These are phyloP conservation scores for Colletotrichum agaves DNA, from an alignment of 2,329 filamentous ascomycete genomes.

Conservation along the genomic window DNA sequence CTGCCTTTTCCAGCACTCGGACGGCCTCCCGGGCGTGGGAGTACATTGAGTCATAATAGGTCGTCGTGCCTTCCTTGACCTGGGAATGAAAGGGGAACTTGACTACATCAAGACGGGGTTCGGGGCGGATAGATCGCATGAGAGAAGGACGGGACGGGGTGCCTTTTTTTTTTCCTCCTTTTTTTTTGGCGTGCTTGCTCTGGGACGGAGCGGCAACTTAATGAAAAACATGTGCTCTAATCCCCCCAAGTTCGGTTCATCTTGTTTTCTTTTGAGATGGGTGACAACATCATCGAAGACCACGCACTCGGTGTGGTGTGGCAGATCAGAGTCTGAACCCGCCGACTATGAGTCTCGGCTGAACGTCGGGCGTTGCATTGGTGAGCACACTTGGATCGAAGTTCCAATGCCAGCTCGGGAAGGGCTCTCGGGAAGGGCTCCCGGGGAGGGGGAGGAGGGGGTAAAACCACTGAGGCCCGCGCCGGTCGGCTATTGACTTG, in stretches of 20 bases:
- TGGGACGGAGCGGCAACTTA: slow-evolving; percentile 21
- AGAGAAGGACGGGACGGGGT: slow-evolving; percentile 19
- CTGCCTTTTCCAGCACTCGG: slow-evolving; percentile 15
- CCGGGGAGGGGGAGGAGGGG: too few relatives aligned
- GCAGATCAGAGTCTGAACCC: neutral
- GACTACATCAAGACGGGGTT: slow-evolving; percentile 26
- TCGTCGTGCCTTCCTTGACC: slow-evolving; percentile 9
- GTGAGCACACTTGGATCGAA: neutral
- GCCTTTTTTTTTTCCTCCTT: slow-evolving; percentile 6
- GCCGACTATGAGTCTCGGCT: neutral
- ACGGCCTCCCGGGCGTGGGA: neutral
- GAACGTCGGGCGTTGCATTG: neutral
- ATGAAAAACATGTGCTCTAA: slow-evolving; percentile 28
- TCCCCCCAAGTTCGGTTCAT: slow-evolving; percentile 16
- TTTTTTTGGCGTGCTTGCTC: slow-evolving; percentile 24
- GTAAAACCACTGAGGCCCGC: too few relatives aligned
- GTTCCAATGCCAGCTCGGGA: too few relatives aligned
- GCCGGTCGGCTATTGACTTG: too few relatives aligned
- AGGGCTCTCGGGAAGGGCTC: too few relatives aligned
- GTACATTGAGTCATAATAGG: slow-evolving; percentile 20
- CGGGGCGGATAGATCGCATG: slow-evolving; percentile 27
- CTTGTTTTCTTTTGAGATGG: neutral
- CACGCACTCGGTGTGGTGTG: neutral
- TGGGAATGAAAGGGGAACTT: slow-evolving; percentile 29
- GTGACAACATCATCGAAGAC: neutral